Percentiles rank a stretch among this genome's conserved stretches.
phyloP scores from a whole-genome alignment of 441 rosid species.

The Populus hybrid region DNA sequence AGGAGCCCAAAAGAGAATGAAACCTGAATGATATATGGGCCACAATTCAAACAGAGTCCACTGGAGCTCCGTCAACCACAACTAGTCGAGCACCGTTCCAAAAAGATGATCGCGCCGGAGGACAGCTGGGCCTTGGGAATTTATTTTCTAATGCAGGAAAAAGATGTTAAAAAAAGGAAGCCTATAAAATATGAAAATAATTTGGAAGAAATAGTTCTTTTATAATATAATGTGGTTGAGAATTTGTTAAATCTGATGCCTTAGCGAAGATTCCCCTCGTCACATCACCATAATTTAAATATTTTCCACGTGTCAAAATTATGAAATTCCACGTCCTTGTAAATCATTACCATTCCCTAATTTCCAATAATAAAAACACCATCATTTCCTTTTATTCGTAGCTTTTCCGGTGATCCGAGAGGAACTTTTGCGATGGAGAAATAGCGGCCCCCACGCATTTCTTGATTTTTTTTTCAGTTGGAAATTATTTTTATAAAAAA shows the following conservation, averaged over 20 bases:
- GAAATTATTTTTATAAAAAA: too few species aligned
- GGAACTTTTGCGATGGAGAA: slow-evolving; percentile 13
- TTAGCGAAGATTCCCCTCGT: background rate
- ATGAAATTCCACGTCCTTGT: background rate
- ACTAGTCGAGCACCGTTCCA: background rate
- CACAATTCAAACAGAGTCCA: background rate
- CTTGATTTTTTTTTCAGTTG: too few species aligned
- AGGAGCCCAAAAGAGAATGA: background rate
- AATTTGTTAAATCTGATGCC: background rate
- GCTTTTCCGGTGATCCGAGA: slow-evolving; percentile 20
- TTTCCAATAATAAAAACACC: background rate
- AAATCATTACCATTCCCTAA: background rate
- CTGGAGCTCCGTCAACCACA: background rate
- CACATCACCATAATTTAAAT: background rate
- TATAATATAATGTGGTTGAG: background rate
- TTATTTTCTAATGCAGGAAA: background rate
- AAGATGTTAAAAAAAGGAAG: background rate
- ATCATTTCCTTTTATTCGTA: background rate
- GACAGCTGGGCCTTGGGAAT: background rate
- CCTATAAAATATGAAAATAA: background rate
- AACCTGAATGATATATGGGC: background rate
- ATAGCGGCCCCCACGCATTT: background rate
- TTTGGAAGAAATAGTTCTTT: background rate
- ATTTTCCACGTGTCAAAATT: background rate
- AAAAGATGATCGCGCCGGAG: background rate